Evolutionary conservation across 441 rosid species (phyloP).

Genomic region (Corymbia calophylla): DNA sequence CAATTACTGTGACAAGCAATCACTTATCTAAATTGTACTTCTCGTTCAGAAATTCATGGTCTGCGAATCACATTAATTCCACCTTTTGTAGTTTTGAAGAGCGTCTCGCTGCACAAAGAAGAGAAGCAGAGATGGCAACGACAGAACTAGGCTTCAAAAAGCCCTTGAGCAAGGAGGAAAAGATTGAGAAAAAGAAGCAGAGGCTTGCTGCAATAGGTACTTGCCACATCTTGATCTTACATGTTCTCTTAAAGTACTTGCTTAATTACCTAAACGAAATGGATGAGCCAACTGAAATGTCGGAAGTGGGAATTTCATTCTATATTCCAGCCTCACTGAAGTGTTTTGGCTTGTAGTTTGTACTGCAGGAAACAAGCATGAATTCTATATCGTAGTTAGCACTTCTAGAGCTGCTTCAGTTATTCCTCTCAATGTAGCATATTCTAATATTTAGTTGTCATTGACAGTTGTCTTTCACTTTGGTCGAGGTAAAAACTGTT

Average conservation of each 20-base stretch:
- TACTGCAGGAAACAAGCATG: neutral
- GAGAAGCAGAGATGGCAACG: constrained; percentile 73
- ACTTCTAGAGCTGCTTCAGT: neutral
- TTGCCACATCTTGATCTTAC: neutral
- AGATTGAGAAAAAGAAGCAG: constrained; percentile 91
- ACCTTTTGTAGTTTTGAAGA: constrained; percentile 73
- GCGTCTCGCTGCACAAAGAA: constrained; percentile 90
- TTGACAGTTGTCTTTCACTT: neutral
- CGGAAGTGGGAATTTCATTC: neutral
- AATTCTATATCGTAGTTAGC: neutral
- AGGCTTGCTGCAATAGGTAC: constrained; percentile 97
- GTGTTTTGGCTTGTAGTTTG: neutral
- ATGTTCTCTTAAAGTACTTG: neutral
- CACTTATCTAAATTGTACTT: neutral
- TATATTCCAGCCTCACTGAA: neutral
- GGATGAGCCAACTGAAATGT: neutral
- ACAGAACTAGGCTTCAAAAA: constrained; percentile 86
- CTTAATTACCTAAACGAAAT: neutral
- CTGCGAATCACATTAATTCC: neutral
- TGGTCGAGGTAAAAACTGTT: neutral
- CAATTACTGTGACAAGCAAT: neutral
- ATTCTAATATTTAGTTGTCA: neutral
- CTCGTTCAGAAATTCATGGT: neutral
- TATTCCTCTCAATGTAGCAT: neutral
- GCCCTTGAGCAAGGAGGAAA: constrained; percentile 85